Base-by-base conservation (phyloP, 805 yeast species). In the Starmerella bombi region DNA sequence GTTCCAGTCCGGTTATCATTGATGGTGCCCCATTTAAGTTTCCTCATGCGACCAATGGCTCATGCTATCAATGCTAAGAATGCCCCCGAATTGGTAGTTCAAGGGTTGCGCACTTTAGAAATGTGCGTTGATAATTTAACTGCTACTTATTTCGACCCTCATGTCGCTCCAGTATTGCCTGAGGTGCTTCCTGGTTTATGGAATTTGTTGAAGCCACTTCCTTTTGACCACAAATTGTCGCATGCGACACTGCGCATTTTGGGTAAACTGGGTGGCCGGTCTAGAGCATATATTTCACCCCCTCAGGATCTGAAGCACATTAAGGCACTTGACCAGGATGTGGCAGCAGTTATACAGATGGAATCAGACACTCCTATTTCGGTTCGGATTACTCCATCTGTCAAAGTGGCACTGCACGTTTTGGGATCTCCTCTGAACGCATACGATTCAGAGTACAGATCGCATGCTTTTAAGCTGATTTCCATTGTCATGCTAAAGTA, bases 181-280 rank as follows among this genome's bases (percentile, higher is more conserved):
- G 96, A 91, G 51, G 85, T 93, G 1, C 81, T 86, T 83, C 77
- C 79, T 29, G 94, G 96, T 0, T 65, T 91, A 25, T 91, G 95
- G 88, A 77, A 74, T 46, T 91, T 88, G 51, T 61, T 91, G 50
- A 77, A 77, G 53, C 98, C 99, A 1, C 70, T 86, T 27, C 97
- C 99, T 0, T 85, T 84, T 57, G 83, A 81, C 50, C 97, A 91
- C 52, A 93, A 84, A 49, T 94, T 86, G 50, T 80, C 94, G 15
- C 98, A 91, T 57, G 84, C 94, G 0, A 86, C 97, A 0, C 76
- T 91, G 41, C 70, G 97, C 46, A 84, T 91, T 29, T 64, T 91
- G 38, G 98, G 99, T 37, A 91, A 93, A 57, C 65, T 91, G 15
- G 99, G 99, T 29, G 99, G 99, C 2, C 72, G 98, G 55, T 91